These are phyloP conservation scores for Cymbidium sinense DNA, from an alignment of 106 monocot species.

Conservation along the genomic window DNA sequence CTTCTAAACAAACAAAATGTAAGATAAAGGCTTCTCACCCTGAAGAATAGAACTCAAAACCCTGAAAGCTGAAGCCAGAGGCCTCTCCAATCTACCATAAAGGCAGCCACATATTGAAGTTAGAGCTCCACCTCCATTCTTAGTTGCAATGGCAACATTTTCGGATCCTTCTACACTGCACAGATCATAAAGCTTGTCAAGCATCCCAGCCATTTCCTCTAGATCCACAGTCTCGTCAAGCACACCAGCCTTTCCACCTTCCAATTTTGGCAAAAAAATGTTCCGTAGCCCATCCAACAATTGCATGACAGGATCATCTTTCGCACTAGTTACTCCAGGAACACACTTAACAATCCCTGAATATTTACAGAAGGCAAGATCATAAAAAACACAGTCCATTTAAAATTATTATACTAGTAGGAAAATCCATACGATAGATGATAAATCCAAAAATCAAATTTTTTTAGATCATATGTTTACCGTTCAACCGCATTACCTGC, in stretches of 20 bases:
- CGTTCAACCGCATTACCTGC: background rate
- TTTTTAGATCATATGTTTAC: background rate
- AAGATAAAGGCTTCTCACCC: constrained; percentile 27
- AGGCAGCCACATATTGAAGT: constrained; percentile 31
- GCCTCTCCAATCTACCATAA: constrained; percentile 13
- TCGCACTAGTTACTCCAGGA: constrained; percentile 44
- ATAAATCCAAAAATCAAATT: no score
- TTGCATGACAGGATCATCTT: constrained; percentile 56
- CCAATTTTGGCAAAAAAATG: constrained; percentile 7
- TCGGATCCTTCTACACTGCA: constrained; percentile 47
- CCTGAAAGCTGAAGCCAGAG: constrained; percentile 38
- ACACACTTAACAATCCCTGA: constrained; percentile 81
- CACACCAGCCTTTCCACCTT: background rate
- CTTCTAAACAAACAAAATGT: background rate
- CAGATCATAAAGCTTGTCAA: constrained; percentile 43
- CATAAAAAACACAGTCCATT: constrained; percentile 1
- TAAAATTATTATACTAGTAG: background rate
- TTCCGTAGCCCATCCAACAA: constrained; percentile 34
- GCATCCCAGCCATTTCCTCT: constrained; percentile 22
- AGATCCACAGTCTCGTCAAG: constrained; percentile 3
- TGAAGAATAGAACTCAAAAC: constrained; percentile 39
- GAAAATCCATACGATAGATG: background rate
- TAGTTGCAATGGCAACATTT: constrained; percentile 48
- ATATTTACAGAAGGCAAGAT: constrained; percentile 1
- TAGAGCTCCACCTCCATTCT: constrained; percentile 81